phyloP scores from a whole-genome alignment of 345 rosid species.

The Aquilaria malaccensis region DNA sequence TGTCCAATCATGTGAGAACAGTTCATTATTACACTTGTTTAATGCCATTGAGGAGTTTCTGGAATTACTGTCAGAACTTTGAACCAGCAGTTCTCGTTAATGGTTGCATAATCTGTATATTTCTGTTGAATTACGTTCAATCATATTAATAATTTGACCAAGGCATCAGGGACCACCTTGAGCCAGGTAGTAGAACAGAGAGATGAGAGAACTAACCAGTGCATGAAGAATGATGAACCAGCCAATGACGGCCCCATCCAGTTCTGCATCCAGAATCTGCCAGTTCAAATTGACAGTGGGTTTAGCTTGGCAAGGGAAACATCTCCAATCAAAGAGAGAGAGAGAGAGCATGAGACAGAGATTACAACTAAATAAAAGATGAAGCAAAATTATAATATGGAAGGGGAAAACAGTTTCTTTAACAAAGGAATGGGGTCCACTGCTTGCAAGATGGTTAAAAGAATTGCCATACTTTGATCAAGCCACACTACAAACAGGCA shows the following conservation, averaged over 20 bases:
- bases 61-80: too few species aligned
- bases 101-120: too few species aligned
- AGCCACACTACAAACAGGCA: too few species aligned
- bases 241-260: conserved; percentile 95
- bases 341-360: neutral
- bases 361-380: neutral
- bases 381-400: neutral
- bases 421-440: neutral
- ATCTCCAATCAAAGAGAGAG: too few species aligned
- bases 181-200: conserved; percentile 1
- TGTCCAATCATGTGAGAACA: too few species aligned
- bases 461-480: neutral
- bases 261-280: conserved; percentile 99
- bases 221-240: conserved; percentile 83
- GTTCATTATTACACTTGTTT: too few species aligned
- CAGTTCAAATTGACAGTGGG: conserved; percentile 12
- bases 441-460: neutral
- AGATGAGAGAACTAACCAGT: conserved; percentile 52
- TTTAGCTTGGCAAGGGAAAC: neutral
- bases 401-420: neutral
- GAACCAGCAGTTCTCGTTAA: too few species aligned
- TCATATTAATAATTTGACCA: too few species aligned
- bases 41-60: too few species aligned
- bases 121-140: too few species aligned
- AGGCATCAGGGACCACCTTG: too few species aligned